A percentile compares a stretch with the other conserved stretches of the same genome.
These are phyloP conservation scores for Rhytidhysteron rufulum DNA, from an alignment of 2,329 filamentous ascomycete genomes.

Conservation along the genomic window DNA sequence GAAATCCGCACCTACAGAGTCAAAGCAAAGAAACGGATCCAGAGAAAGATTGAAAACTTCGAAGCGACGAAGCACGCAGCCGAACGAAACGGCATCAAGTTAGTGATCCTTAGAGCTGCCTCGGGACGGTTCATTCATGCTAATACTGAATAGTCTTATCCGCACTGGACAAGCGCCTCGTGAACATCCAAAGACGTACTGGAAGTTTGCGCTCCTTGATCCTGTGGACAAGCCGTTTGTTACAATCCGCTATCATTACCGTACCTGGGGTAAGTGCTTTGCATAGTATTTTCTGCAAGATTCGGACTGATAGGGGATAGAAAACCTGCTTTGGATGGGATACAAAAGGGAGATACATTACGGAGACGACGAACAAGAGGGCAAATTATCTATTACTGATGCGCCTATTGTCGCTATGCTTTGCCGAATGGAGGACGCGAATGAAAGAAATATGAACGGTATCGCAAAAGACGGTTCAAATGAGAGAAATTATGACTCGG, in stretches of 20 bases:
- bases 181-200: conserved; percentile 42
- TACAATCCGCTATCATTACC: conserved; percentile 41
- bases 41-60: conserved; percentile 23
- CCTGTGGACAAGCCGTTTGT: conserved; percentile 46
- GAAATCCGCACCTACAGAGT: conserved; percentile 43
- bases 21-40: conserved; percentile 36
- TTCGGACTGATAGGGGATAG: conserved; percentile 15
- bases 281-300: neutral
- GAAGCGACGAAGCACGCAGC: conserved; percentile 16
- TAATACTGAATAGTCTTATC: conserved; percentile 23
- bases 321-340: neutral
- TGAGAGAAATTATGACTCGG: too few relatives aligned
- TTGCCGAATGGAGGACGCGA: too few relatives aligned
- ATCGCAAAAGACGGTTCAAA: too few relatives aligned
- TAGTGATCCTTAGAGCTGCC: conserved; percentile 8
- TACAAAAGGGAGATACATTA: neutral
- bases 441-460: too few relatives aligned
- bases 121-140: neutral
- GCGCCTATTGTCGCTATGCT: too few relatives aligned
- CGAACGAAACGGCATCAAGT: conserved; percentile 24
- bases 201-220: conserved; percentile 49
- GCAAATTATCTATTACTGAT: too few relatives aligned
- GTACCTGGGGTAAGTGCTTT: conserved; percentile 17
- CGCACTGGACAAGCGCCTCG: conserved; percentile 35
- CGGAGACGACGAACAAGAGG: neutral